Percentiles rank a stretch among this genome's conserved stretches.
These are phyloP conservation scores for Aspergillus sp. DNA, from an alignment of 2,329 filamentous ascomycete genomes.

Conservation along the genomic window DNA sequence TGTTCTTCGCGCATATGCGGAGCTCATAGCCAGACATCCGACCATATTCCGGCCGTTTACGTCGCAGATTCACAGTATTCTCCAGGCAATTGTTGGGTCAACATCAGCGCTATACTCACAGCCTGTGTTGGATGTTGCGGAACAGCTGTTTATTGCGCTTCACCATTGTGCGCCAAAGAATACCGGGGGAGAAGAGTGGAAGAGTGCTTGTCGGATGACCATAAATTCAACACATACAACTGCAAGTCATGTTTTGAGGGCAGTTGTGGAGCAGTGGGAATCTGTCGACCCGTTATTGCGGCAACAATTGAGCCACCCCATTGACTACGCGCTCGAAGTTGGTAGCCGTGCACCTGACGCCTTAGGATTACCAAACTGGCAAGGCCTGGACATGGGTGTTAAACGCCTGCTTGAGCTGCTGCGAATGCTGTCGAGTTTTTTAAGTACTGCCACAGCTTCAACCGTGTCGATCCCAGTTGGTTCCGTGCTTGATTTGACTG, in stretches of 20 bases:
- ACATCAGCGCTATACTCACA: conserved; percentile 55
- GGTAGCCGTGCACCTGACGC: conserved; percentile 41
- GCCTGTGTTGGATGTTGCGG: conserved; percentile 58
- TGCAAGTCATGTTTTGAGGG: conserved; percentile 74
- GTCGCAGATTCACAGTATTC: conserved; percentile 64
- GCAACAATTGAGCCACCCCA: conserved; percentile 31
- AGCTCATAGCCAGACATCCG: conserved; percentile 75
- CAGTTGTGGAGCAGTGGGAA: conserved; percentile 79
- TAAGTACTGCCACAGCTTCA: conserved; percentile 64
- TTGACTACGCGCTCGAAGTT: conserved; percentile 35
- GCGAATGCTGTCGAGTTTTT: conserved; percentile 61
- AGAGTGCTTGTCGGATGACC: conserved; percentile 61
- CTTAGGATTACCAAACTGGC: conserved; percentile 66
- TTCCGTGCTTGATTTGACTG: conserved; percentile 66
- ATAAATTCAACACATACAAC: conserved; percentile 68
- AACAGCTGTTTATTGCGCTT: conserved; percentile 67
- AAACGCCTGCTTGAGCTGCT: conserved; percentile 69
- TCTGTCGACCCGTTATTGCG: conserved; percentile 53
- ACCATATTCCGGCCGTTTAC: conserved; percentile 78
- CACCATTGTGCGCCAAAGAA: conserved; percentile 81
- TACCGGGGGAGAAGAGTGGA: conserved; percentile 75
- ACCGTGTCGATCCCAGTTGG: conserved; percentile 68
- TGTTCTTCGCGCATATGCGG: conserved; percentile 69
- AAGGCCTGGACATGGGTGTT: conserved; percentile 70
- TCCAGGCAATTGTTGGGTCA: conserved; percentile 63